Percentiles rank a stretch among this genome's conserved stretches.
Conservation (phyloP, 306 rosid genomes). For the Glycine latifolia region DNA sequence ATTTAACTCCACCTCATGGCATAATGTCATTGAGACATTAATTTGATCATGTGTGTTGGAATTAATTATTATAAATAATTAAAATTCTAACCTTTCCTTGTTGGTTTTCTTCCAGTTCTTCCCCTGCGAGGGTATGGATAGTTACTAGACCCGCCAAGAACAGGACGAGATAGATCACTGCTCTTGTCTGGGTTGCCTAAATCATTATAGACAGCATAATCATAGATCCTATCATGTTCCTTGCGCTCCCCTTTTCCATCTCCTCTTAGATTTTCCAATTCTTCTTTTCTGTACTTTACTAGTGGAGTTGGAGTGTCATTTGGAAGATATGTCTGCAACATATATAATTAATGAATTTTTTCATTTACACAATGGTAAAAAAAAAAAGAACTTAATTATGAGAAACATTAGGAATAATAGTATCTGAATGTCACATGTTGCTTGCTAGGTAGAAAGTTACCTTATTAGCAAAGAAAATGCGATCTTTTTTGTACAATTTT, state of each 20-base stretch:
- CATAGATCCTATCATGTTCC: conserved; percentile 77
- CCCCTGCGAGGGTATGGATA: conserved; percentile 81
- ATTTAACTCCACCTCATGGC: too few relatives aligned
- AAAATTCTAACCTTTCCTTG: conserved; percentile 53
- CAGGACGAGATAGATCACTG: conserved; percentile 49
- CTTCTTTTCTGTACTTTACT: conserved; percentile 58
- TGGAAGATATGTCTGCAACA: conserved; percentile 66
- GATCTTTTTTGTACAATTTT: conserved; percentile 43
- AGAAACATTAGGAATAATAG: too few relatives aligned
- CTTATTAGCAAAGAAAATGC: conserved; percentile 70
- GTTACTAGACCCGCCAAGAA: conserved; percentile 66
- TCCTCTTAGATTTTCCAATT: conserved; percentile 66
- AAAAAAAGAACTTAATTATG: neutral
- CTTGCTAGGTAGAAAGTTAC: conserved; percentile 38
- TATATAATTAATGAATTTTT: neutral
- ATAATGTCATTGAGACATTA: too few relatives aligned
- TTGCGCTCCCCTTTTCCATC: conserved; percentile 68
- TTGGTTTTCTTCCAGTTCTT: conserved; percentile 63
- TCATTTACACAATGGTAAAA: too few relatives aligned
- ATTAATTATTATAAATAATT: too few relatives aligned
- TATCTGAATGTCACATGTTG: neutral
- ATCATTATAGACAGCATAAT: conserved; percentile 75
- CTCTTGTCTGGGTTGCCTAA: conserved; percentile 58
- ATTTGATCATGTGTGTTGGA: too few relatives aligned
- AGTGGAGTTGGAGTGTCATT: conserved; percentile 66